Evolutionary conservation across 192 early-diverging fungal genomes (phyloP).

Genomic region (Blastocladiella britannica): DNA sequence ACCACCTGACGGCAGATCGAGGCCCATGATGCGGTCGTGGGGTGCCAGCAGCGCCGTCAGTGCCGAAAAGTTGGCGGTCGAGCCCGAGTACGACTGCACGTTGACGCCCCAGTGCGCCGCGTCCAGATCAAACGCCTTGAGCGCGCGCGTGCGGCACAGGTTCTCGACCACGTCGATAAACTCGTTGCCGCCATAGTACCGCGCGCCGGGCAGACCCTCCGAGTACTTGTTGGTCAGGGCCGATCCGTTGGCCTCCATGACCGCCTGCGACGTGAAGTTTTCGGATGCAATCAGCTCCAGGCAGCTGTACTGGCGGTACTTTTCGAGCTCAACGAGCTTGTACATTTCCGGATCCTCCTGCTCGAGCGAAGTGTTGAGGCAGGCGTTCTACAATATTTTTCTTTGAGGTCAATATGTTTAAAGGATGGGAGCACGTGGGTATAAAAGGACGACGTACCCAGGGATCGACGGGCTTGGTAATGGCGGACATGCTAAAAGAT

Average conservation of each 20-base stretch:
- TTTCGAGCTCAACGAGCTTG: conserved; percentile 86
- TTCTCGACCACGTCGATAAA: conserved; percentile 88
- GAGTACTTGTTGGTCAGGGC: conserved; percentile 99
- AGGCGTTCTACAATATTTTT: conserved; percentile 24
- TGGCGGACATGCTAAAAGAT: not conserved
- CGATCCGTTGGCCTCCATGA: conserved; percentile 98
- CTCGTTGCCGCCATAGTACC: conserved; percentile 99
- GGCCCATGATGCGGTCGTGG: conserved; percentile 97
- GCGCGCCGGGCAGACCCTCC: conserved; percentile 93
- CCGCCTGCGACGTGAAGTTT: conserved; percentile 98
- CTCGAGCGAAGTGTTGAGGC: conserved; percentile 73
- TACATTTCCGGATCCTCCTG: conserved; percentile 86
- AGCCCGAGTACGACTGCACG: conserved; percentile 98
- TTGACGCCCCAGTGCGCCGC: conserved; percentile 94
- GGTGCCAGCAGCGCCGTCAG: conserved; percentile 87
- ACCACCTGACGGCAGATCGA: conserved; percentile 98
- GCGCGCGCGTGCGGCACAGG: conserved; percentile 85
- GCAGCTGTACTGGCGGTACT: conserved; percentile 94
- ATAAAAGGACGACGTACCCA: not conserved
- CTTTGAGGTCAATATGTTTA: not conserved
- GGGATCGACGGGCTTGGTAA: not conserved
- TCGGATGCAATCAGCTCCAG: conserved; percentile 98
- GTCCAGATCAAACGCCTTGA: conserved; percentile 77
- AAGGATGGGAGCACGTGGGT: not conserved
- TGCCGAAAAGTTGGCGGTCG: conserved; percentile 96